These are phyloP conservation scores for Tephrocybe sp. DNA, from an alignment of 768 basidiomycete genomes.

Conservation along the genomic window DNA sequence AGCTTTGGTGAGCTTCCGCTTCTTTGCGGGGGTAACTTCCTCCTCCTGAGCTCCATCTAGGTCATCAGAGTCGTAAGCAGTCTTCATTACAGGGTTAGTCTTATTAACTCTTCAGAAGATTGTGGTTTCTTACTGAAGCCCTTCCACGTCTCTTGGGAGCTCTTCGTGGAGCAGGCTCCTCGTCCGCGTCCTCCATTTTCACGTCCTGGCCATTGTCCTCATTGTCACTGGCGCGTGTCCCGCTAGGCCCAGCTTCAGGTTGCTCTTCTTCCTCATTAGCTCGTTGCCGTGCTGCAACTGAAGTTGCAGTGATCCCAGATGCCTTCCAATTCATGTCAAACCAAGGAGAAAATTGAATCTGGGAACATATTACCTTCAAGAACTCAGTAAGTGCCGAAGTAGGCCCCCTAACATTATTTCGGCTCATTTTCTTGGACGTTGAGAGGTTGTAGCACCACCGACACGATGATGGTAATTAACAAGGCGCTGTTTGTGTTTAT, in stretches of 20 bases:
- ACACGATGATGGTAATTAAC: constrained; percentile 11
- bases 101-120: too few species aligned
- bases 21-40: constrained; percentile 44
- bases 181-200: constrained; percentile 12
- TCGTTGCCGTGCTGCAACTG: constrained; percentile 38
- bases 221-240: constrained; percentile 11
- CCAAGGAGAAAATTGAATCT: constrained; percentile 1
- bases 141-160: constrained; percentile 6
- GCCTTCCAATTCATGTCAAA: constrained; percentile 28
- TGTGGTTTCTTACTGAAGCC: constrained; percentile 8
- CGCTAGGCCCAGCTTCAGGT: constrained; percentile 48
- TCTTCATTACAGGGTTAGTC: neutral
- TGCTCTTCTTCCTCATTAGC: constrained; percentile 29
- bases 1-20: constrained; percentile 54
- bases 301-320: constrained; percentile 47
- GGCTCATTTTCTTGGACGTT: constrained; percentile 16
- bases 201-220: constrained; percentile 14
- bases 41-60: constrained; percentile 58
- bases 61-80: constrained; percentile 73
- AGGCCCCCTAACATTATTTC: constrained; percentile 73
- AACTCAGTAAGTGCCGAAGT: constrained; percentile 84
- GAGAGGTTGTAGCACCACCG: neutral
- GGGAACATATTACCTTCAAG: constrained; percentile 49
- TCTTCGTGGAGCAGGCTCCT: constrained; percentile 14
- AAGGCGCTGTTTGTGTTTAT: constrained; percentile 17